Percentiles rank a stretch among this genome's conserved stretches.
phyloP scores from a whole-genome alignment of 1,284 basidiomycete species.

The Ustilago cynodontis region DNA sequence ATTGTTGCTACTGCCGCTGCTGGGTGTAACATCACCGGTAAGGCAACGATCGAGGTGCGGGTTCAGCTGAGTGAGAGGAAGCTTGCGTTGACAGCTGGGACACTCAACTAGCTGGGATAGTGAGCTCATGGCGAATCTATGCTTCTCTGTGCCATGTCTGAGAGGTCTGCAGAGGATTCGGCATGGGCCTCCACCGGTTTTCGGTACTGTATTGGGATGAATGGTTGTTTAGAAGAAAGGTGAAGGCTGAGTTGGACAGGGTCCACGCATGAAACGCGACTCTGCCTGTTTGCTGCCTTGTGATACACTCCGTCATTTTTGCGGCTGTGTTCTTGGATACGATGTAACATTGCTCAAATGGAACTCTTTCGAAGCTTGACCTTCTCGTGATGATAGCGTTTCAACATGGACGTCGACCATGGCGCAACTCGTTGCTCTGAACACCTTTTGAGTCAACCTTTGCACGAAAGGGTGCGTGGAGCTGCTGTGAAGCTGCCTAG shows the following conservation, averaged over 20 bases:
- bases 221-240: too few species aligned
- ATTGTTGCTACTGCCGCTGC: neutral
- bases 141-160: neutral
- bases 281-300: constrained; percentile 6
- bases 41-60: constrained; percentile 64
- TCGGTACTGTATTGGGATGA: too few species aligned
- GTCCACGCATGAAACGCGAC: constrained; percentile 1
- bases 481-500: too few species aligned
- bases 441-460: too few species aligned
- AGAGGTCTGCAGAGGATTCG: neutral
- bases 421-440: too few species aligned
- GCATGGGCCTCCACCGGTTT: too few species aligned
- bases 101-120: constrained; percentile 52
- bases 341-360: neutral
- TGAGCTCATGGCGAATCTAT: constrained; percentile 22
- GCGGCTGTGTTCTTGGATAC: too few species aligned
- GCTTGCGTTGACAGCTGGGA: constrained; percentile 51
- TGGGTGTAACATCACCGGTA: constrained; percentile 13
- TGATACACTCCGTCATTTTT: too few species aligned
- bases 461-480: too few species aligned
- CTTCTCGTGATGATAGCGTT: too few species aligned
- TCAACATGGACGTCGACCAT: too few species aligned
- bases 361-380: too few species aligned
- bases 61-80: constrained; percentile 59
- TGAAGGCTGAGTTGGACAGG: neutral